Evolutionary conservation across 129 eudicot species (phyloP).

Genomic region (Solidago caesia): DNA sequence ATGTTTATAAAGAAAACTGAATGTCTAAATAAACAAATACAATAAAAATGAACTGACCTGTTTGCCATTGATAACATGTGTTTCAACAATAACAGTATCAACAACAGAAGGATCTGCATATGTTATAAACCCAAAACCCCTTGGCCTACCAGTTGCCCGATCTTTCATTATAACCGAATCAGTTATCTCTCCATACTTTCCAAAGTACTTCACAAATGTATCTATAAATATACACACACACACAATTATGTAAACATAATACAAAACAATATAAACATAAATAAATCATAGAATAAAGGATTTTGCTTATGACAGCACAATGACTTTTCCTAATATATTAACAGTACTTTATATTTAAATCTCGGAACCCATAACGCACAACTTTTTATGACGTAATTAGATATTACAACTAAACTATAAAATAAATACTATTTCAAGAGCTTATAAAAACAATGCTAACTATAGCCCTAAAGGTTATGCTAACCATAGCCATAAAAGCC

Average conservation of each 20-base stretch:
- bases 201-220: constrained; percentile 76
- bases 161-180: constrained; percentile 97
- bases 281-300: too few relatives aligned
- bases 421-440: background rate
- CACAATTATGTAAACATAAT: background rate
- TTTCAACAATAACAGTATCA: constrained; percentile 75
- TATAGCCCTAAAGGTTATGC: too few relatives aligned
- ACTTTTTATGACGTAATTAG: too few relatives aligned
- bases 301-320: too few relatives aligned
- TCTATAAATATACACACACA: constrained; percentile 33
- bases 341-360: too few relatives aligned
- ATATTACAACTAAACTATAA: too few relatives aligned
- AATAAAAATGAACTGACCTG: constrained; percentile 42
- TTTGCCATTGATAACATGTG: constrained; percentile 77
- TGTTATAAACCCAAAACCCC: constrained; percentile 93
- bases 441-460: background rate
- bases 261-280: background rate
- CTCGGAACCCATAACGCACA: too few relatives aligned
- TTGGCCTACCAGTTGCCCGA: constrained; percentile 71
- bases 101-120: constrained; percentile 88
- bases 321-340: too few relatives aligned
- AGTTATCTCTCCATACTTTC: constrained; percentile 83
- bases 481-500: too few relatives aligned
- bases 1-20: too few relatives aligned
- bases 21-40: background rate